A percentile compares a stretch with the other conserved stretches of the same genome.
These are phyloP conservation scores for Closterium sp. DNA, from an alignment of 139 green algal genomes.

Conservation along the genomic window DNA sequence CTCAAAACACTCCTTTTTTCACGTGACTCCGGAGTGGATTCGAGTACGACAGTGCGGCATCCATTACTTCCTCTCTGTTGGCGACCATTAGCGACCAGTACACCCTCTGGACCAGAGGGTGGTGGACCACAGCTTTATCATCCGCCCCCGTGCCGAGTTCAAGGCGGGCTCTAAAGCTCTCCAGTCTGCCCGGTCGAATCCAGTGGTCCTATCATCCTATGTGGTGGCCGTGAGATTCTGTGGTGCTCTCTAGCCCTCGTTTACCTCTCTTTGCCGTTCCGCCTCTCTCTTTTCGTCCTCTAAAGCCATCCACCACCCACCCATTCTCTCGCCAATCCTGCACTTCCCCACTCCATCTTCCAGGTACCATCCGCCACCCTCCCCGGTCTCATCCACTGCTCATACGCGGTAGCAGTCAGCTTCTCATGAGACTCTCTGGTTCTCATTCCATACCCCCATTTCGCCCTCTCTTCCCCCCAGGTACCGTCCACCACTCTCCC, in stretches of 20 bases:
- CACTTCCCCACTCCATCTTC: too few species aligned
- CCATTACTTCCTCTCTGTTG: conserved; percentile 7
- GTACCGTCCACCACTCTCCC: not conserved
- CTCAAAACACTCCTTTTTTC: too few species aligned
- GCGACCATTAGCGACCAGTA: too few species aligned
- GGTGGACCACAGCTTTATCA: conserved; percentile 8
- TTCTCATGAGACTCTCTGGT: not conserved
- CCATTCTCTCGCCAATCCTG: too few species aligned
- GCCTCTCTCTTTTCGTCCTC: not conserved
- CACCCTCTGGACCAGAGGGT: conserved; percentile 4
- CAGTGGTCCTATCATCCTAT: not conserved
- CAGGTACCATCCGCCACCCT: not conserved
- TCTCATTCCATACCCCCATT: too few species aligned
- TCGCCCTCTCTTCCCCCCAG: not conserved
- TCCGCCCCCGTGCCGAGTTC: conserved; percentile 3
- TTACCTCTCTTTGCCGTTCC: not conserved
- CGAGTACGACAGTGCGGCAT: conserved; percentile 11
- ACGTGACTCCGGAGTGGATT: conserved; percentile 23
- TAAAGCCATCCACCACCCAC: too few species aligned
- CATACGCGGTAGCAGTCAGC: conserved; percentile 2
- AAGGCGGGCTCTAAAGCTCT: not conserved
- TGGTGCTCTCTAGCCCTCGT: not conserved
- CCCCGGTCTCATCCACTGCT: not conserved
- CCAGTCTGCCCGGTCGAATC: not conserved
- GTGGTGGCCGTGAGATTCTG: not conserved